Percentiles rank a stretch among this genome's conserved stretches.
These are phyloP conservation scores for Fistulinella cinereoalba DNA, from an alignment of 1,284 basidiomycete species.

Conservation along the genomic window DNA sequence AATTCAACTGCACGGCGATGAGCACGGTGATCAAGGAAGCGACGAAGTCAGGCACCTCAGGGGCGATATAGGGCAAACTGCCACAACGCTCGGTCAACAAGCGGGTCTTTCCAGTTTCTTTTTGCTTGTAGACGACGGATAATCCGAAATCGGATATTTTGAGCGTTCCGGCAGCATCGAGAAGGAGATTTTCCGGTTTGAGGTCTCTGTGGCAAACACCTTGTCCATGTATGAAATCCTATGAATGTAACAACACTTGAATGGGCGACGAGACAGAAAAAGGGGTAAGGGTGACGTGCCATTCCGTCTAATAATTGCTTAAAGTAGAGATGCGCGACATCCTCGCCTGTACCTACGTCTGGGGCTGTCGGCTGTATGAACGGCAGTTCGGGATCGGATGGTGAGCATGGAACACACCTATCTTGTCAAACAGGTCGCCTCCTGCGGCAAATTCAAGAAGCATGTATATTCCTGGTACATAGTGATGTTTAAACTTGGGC, in stretches of 20 bases:
- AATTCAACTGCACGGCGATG: constrained; percentile 42
- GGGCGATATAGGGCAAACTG: constrained; percentile 93
- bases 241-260: constrained; percentile 16
- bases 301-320: constrained; percentile 82
- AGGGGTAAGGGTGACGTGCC: constrained; percentile 38
- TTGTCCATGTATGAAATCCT: constrained; percentile 84
- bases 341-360: constrained; percentile 84
- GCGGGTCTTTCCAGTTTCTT: constrained; percentile 75
- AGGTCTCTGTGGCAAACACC: constrained; percentile 96
- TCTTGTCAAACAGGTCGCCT: constrained; percentile 98
- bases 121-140: constrained; percentile 88
- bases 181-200: constrained; percentile 92
- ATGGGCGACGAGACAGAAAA: background rate
- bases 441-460: constrained; percentile 90
- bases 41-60: constrained; percentile 61
- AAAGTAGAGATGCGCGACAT: constrained; percentile 91
- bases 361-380: constrained; percentile 53
- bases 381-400: too few relatives aligned
- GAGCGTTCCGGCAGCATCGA: constrained; percentile 75
- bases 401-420: constrained; percentile 58
- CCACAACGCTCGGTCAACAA: constrained; percentile 82
- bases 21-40: background rate
- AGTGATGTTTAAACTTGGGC: constrained; percentile 53
- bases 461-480: constrained; percentile 86
- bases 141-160: constrained; percentile 97